Conservation (phyloP, 2,329 filamentous ascomycete species). For the Sporothrix inflata region DNA sequence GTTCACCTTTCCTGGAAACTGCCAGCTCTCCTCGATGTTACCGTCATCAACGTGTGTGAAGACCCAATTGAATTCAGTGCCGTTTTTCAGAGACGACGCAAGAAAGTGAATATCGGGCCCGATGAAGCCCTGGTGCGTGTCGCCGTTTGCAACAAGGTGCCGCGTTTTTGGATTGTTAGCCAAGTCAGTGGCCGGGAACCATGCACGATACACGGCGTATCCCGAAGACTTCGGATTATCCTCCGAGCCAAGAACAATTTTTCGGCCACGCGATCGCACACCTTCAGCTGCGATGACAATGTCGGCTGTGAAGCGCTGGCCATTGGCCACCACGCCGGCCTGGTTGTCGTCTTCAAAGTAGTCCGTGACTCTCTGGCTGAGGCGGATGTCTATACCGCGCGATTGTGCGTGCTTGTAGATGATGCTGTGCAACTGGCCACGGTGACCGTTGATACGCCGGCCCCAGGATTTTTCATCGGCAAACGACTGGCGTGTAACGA, state of each 20-base stretch:
- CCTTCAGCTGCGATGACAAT: constrained; percentile 53
- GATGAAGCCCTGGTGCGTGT: constrained; percentile 56
- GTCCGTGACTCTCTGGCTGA: constrained; percentile 50
- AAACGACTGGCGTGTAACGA: constrained; percentile 52
- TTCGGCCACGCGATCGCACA: constrained; percentile 51
- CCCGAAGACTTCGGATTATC: constrained; percentile 48
- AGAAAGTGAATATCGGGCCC: constrained; percentile 57
- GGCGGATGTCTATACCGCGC: constrained; percentile 53
- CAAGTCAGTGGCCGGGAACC: constrained; percentile 51
- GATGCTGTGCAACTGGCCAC: constrained; percentile 56
- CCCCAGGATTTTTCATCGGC: constrained; percentile 43
- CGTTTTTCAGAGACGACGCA: constrained; percentile 55
- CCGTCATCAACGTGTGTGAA: constrained; percentile 52
- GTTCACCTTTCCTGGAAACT: constrained; percentile 48
- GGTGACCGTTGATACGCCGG: constrained; percentile 57
- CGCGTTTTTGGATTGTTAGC: constrained; percentile 50
- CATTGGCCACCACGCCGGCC: constrained; percentile 49
- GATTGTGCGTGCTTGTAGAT: constrained; percentile 55
- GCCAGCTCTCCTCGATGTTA: constrained; percentile 53
- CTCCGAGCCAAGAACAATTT: constrained; percentile 50
- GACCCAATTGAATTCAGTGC: constrained; percentile 58
- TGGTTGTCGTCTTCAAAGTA: constrained; percentile 52
- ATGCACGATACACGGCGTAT: constrained; percentile 51
- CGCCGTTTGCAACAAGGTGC: constrained; percentile 51
- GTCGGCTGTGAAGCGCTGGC: constrained; percentile 46